Base-by-base conservation (phyloP, 2,329 filamentous ascomycete genomes). In the Claviceps sorghi region DNA sequence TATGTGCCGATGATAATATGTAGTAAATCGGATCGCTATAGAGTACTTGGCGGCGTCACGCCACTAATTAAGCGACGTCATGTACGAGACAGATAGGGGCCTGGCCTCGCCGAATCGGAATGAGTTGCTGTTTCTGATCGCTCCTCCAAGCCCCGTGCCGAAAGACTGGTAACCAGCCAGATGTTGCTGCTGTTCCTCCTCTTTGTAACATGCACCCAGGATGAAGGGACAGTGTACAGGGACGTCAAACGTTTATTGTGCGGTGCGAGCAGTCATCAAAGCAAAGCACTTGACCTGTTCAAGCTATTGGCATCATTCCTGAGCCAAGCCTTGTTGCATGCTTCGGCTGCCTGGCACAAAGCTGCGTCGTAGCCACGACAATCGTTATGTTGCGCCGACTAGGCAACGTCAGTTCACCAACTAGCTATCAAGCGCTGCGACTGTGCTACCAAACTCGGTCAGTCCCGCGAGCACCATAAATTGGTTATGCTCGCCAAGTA, bases 141-240 rank as follows among this genome's bases (percentile, higher is more conserved):
- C 29, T 48, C 52, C 34, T 43, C 48, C 36, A 43, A 44, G 32
- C n/a, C 43, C 38, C 17, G 44, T 48, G 48, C 48, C 52, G 44
- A 26, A 19, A 45, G 52, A 48, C 44, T 51, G 48, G 52, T 51
- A 53, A 53, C 48, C 48, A 48, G 52, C 49, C 52, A 51, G 52
- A 51, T 50, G 52, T n/a, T 46, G 52, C 32, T 42, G 48, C 32
- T 36, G 13, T 26, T 49, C 15, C 8, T 40, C 5, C 17, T 49
- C 40, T 40, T 46, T 30, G 51, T 49, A 47, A 44, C 38, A 47
- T 46, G 36, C 22, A 40, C 4, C 26, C 30, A 10, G 44, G 48
- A 15, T 44, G 52, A 48, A 32, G 32, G 36, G 15, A 38, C 15
- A 38, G 5, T 7, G 15, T 38, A n/a, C 36, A 38, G 8, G 36